Conservation (phyloP, 352 stramenopile genomes). For the Globisporangium emineosum region DNA sequence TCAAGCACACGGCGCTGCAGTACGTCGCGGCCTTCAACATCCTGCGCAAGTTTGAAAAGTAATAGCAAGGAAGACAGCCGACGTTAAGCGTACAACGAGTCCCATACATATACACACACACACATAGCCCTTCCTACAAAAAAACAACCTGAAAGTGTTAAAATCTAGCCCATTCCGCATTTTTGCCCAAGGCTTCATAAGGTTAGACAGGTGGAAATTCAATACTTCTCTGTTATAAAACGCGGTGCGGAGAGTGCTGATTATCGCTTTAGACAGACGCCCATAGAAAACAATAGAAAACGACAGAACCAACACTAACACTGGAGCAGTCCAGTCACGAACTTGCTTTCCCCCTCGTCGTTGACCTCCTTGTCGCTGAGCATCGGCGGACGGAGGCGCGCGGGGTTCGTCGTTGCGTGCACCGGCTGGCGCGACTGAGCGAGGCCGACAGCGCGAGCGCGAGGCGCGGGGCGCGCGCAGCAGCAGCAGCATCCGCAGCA, state of each 20-base stretch:
- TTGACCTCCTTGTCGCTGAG: slow-evolving; percentile 6
- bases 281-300: neutral
- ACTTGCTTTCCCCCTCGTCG: slow-evolving; percentile 10
- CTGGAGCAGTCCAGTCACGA: slow-evolving; percentile 15
- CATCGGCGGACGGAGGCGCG: slow-evolving; percentile 10
- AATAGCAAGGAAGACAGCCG: slow-evolving; percentile 2
- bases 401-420: slow-evolving; percentile 10
- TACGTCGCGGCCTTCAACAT: slow-evolving; percentile 88
- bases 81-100: neutral
- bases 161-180: neutral
- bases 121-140: too few relatives aligned
- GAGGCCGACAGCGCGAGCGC: slow-evolving; percentile 14
- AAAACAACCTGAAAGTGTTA: neutral
- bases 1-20: slow-evolving; percentile 87
- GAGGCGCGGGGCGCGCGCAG: slow-evolving; percentile 13
- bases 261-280: slow-evolving; percentile 4
- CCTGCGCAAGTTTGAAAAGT: slow-evolving; percentile 79
- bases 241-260: neutral
- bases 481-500: neutral
- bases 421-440: slow-evolving; percentile 11
- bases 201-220: neutral
- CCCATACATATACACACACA: neutral
- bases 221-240: neutral
- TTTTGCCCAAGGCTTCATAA: neutral
- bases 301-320: neutral